Base-by-base conservation (phyloP, 331 rosid genomes). In the Quercus lobata region DNA sequence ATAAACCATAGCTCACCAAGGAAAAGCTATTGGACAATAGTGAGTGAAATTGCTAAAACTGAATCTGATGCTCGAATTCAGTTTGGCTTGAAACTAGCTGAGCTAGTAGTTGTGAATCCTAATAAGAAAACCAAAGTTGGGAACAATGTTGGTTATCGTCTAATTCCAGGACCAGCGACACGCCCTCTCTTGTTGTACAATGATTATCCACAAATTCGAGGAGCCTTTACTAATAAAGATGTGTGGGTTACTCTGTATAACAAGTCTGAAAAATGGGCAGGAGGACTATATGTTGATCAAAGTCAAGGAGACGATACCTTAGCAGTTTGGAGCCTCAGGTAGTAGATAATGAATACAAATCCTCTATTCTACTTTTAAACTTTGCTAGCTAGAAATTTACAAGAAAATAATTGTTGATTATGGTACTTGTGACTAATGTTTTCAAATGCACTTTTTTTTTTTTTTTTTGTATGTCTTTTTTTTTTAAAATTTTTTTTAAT, bases 211-310 rank as follows among this genome's bases (percentile, higher is more conserved):
- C 94, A 92, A 79, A 65, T 30, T 0, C 81, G 91, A 1, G 92
- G 92, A 30, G 97, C 91, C 1, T 92, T 91, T 27, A 83, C 89
- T 0, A 87, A 86, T 7, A 73, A 76, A 29, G 73, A 83, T 70
- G 86, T 90, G 19, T 88, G 93, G 93, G 86, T 90, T 25, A 90
- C 97, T 0, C 85, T 92, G 0, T 90, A 90, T 53, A 87, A 89
- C 32, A 82, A 80, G 82, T 82, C 88, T 6, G 86, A 88, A 56
- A 89, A 89, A 58, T 92, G 96, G 93, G 96, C 87, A 7, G 87
- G 90, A 46, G 97, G 94, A 18, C 7, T 55, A 0, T 83, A 46
- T 66, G 89, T 77, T 77, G 96, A 92, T 84, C 87, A 85, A 30
- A 85, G 92, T 61, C 91, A 8, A 22, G 97, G 96, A 22, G 90